Conservation (phyloP, 768 basidiomycete species). For the Cystofilobasidium ferigula region DNA sequence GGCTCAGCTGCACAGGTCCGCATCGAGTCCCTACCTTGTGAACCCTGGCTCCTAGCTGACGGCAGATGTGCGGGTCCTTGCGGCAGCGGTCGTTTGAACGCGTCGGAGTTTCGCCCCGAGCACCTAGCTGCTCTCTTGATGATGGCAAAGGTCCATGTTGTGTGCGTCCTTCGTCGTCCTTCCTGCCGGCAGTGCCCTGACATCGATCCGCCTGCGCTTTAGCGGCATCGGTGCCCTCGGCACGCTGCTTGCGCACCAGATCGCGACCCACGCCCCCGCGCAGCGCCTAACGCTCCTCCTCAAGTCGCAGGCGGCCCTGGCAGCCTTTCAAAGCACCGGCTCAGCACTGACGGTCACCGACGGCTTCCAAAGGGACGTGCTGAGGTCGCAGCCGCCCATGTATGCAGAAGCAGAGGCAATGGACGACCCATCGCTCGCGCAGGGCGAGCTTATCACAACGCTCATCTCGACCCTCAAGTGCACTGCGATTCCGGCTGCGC, state of each 20-base stretch:
- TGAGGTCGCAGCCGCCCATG: neutral
- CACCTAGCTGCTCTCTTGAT: too few species aligned
- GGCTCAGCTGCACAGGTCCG: too few species aligned
- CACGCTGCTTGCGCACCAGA: conserved; percentile 65
- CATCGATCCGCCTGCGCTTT: conserved; percentile 47
- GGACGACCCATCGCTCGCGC: conserved; percentile 5
- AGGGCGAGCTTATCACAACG: conserved; percentile 49
- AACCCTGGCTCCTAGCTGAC: too few species aligned
- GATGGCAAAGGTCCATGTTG: too few species aligned
- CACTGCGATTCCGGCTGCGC: conserved; percentile 49
- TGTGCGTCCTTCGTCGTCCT: neutral
- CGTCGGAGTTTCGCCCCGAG: too few species aligned
- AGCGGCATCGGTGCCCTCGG: conserved; percentile 77
- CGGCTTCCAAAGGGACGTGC: conserved; percentile 4
- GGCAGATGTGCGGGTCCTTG: too few species aligned
- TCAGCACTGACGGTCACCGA: neutral
- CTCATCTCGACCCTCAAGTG: conserved; percentile 78
- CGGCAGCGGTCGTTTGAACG: too few species aligned
- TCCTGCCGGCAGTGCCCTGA: too few species aligned
- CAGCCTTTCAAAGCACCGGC: neutral
- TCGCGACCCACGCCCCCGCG: conserved; percentile 51
- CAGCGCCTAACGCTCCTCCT: conserved; percentile 57
- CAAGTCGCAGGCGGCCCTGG: conserved; percentile 37
- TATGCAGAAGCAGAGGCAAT: neutral
- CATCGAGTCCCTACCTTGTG: too few species aligned